These are phyloP conservation scores for Kodamaea anthophila DNA, from an alignment of 1,139 yeast genomes.

Conservation along the genomic window DNA sequence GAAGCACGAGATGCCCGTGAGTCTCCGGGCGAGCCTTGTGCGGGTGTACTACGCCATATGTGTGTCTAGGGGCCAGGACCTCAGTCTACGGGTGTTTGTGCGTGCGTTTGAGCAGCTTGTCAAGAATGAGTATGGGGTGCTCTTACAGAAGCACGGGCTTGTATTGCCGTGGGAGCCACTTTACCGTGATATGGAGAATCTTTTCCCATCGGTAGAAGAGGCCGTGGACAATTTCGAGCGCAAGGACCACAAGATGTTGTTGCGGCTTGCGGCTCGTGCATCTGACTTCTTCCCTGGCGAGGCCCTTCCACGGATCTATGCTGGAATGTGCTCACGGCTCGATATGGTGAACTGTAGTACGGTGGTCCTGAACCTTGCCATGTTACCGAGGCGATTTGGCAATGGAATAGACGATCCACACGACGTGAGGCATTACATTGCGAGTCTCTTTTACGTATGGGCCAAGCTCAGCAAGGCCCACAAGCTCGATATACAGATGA, in stretches of 20 bases:
- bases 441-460: slow-evolving; percentile 76
- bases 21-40: slow-evolving; percentile 56
- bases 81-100: slow-evolving; percentile 58
- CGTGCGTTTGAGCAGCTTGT: slow-evolving; percentile 57
- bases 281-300: slow-evolving; percentile 38
- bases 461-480: slow-evolving; percentile 49
- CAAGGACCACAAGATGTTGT: slow-evolving; percentile 38
- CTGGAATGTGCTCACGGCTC: slow-evolving; percentile 41
- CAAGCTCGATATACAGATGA: slow-evolving; percentile 59
- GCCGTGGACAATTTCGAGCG: slow-evolving; percentile 29
- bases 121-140: slow-evolving; percentile 35
- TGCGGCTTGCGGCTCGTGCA: slow-evolving; percentile 43
- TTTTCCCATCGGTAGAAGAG: slow-evolving; percentile 29
- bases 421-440: slow-evolving; percentile 51
- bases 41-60: slow-evolving; percentile 69
- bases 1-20: slow-evolving; percentile 77
- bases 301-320: slow-evolving; percentile 30
- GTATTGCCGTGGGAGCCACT: slow-evolving; percentile 50
- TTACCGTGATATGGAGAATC: slow-evolving; percentile 29
- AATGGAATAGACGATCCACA: slow-evolving; percentile 18
- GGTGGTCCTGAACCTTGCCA: slow-evolving; percentile 51
- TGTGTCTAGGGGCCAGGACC: slow-evolving; percentile 67
- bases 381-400: slow-evolving; percentile 39
- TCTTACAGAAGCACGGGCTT: slow-evolving; percentile 34
- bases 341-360: slow-evolving; percentile 55